Evolutionary conservation across 169 alveolate genomes (phyloP).

Genomic region (Eimeria maxima): DNA sequence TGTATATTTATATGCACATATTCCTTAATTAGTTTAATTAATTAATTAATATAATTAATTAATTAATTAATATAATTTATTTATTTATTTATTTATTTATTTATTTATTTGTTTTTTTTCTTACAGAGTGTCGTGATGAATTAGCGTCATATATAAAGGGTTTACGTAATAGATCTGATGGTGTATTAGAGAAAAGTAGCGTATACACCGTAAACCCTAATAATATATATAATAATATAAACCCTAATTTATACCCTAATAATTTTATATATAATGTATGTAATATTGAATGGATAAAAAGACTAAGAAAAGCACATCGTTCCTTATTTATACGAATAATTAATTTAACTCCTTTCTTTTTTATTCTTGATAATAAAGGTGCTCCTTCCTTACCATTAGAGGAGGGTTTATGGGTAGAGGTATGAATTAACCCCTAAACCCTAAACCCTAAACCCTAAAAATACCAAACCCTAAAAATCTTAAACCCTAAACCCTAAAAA

Average conservation of each 20-base stretch:
- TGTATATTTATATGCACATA: no score
- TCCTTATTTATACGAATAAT: constrained; percentile 91
- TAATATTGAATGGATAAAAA: constrained; percentile 88
- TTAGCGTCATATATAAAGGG: neutral
- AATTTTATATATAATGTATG: constrained; percentile 85
- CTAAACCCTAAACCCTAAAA: no score
- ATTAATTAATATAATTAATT: no score
- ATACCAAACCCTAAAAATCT: no score
- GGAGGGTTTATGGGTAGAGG: constrained; percentile 82
- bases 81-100: no score
- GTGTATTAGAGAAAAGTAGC: no score
- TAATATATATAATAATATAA: neutral
- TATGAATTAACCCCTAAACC: neutral
- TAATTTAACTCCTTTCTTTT: constrained; percentile 87
- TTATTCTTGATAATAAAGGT: constrained; percentile 20
- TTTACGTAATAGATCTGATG: no score
- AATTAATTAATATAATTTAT: no score
- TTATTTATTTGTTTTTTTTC: no score
- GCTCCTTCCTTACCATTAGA: constrained; percentile 49
- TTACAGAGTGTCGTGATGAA: neutral
- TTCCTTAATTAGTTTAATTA: no score
- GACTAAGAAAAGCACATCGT: constrained; percentile 90
- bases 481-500: no score
- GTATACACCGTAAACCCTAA: neutral
- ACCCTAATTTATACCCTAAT: constrained; percentile 80